Evolutionary conservation across 768 basidiomycete species (phyloP).

Genomic region (Boletus reticuloceps): DNA sequence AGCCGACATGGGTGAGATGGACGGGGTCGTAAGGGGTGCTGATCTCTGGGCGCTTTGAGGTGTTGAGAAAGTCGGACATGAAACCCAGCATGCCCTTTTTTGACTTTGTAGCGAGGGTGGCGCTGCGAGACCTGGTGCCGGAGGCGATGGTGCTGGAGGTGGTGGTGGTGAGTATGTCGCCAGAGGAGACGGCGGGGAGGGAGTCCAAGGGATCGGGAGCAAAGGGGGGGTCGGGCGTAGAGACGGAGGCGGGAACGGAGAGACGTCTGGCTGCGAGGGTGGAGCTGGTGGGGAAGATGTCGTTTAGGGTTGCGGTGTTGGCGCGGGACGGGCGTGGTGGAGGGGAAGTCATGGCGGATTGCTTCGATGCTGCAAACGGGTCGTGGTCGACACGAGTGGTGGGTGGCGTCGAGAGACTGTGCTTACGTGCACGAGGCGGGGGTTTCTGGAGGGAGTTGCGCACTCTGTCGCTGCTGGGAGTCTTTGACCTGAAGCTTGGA

Average conservation of each 20-base stretch:
- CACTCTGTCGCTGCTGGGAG: conserved; percentile 25
- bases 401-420: conserved; percentile 35
- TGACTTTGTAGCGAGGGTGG: conserved; percentile 39
- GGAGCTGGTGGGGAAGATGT: conserved; percentile 55
- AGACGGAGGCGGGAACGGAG: conserved; percentile 42
- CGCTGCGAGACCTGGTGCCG: conserved; percentile 41
- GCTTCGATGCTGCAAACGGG: conserved; percentile 47
- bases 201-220: conserved; percentile 22
- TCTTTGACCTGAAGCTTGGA: conserved; percentile 27
- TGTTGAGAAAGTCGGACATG: conserved; percentile 75
- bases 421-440: conserved; percentile 51
- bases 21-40: conserved; percentile 98
- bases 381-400: conserved; percentile 34
- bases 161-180: conserved; percentile 6
- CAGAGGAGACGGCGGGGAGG: conserved; percentile 19
- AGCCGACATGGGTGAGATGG: conserved; percentile 98
- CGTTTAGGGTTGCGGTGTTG: conserved; percentile 79
- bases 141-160: conserved; percentile 10
- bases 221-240: conserved; percentile 23
- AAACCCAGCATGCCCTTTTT: conserved; percentile 64
- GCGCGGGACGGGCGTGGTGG: conserved; percentile 80
- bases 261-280: conserved; percentile 47
- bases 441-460: conserved; percentile 66
- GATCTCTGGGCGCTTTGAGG: conserved; percentile 82
- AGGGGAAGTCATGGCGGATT: conserved; percentile 29